Evolutionary conservation across 176 grass and related monocot genomes (phyloP).

Genomic region (Eleusine coracana): DNA sequence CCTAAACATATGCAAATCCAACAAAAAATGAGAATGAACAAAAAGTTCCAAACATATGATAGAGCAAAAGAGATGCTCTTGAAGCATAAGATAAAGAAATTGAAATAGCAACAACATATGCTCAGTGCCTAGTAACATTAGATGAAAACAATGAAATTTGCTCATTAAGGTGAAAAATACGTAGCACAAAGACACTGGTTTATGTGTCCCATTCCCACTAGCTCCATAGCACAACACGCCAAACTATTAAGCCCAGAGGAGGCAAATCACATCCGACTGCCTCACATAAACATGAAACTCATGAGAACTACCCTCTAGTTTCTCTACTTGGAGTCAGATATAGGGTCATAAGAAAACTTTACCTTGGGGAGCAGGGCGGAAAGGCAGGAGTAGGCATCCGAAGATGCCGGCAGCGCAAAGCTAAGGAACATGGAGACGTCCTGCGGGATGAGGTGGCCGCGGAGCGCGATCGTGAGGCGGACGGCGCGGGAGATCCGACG

Average conservation of each 20-base stretch:
- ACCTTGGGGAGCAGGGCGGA: constrained; percentile 67
- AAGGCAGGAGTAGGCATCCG: constrained; percentile 65
- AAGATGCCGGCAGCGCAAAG: constrained; percentile 49
- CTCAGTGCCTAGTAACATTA: neutral
- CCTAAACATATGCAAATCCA: neutral
- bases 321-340: neutral
- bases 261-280: too few relatives aligned
- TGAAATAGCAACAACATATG: neutral
- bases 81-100: neutral
- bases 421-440: constrained; percentile 61
- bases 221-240: neutral
- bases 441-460: constrained; percentile 52
- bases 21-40: neutral
- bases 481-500: constrained; percentile 79
- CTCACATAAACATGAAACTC: too few relatives aligned
- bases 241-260: neutral
- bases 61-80: neutral
- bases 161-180: neutral
- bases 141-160: neutral
- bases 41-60: neutral
- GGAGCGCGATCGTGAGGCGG: constrained; percentile 72
- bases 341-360: neutral
- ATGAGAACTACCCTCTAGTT: neutral
- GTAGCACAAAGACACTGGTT: too few relatives aligned
- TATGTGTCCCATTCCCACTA: neutral